These are phyloP conservation scores for Lecanicillium sp. DNA, from an alignment of 2,329 filamentous ascomycete genomes.

Conservation along the genomic window DNA sequence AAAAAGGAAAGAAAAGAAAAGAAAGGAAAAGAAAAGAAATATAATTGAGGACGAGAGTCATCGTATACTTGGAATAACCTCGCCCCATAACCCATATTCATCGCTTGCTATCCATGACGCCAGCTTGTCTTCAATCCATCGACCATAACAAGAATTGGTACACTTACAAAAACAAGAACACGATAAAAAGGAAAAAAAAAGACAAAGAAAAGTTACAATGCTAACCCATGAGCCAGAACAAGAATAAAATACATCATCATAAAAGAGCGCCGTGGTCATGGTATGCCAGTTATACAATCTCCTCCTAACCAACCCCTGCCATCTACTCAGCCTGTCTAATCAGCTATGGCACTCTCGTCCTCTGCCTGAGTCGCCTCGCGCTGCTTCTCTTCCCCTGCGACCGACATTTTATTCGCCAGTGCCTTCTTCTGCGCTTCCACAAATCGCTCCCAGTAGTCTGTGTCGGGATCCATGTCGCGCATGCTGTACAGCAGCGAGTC, in stretches of 20 bases:
- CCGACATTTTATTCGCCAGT: constrained; percentile 41
- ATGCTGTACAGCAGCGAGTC: constrained; percentile 40
- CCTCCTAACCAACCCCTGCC: too few relatives aligned
- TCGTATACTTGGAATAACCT: too few relatives aligned
- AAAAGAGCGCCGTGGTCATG: neutral
- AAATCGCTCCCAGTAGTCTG: constrained; percentile 48
- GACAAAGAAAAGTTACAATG: neutral
- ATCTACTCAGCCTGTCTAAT: constrained; percentile 22
- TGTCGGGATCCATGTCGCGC: constrained; percentile 54
- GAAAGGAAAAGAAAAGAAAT: too few relatives aligned
- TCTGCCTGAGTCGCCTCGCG: constrained; percentile 8
- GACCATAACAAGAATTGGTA: neutral
- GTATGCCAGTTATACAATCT: neutral
- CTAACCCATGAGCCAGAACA: neutral
- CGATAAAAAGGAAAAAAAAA: neutral
- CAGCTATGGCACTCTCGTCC: constrained; percentile 34
- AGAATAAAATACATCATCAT: neutral
- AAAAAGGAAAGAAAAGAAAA: too few relatives aligned
- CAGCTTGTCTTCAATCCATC: neutral
- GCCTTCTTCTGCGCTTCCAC: constrained; percentile 54
- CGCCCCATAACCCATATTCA: too few relatives aligned
- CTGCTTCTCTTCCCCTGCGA: constrained; percentile 18
- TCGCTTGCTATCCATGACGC: constrained; percentile 4
- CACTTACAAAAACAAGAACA: too few relatives aligned
- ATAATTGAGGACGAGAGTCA: too few relatives aligned